Percentiles rank a stretch among this genome's conserved stretches.
phyloP scores from a whole-genome alignment of 768 basidiomycete genomes.

The Lentinula lateritia region DNA sequence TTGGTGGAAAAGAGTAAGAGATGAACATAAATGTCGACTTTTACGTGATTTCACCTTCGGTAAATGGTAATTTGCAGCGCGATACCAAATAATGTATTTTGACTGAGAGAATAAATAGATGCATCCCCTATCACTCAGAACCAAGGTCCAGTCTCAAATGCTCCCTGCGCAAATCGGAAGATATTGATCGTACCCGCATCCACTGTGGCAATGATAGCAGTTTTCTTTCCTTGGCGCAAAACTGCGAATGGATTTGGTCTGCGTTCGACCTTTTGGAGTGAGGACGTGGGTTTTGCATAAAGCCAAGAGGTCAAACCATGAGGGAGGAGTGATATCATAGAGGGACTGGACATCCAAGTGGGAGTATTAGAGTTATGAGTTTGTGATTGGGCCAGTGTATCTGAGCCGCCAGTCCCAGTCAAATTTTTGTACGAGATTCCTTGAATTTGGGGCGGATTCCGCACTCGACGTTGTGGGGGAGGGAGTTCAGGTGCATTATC shows the following conservation, averaged over 20 bases:
- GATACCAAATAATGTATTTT: too few species aligned
- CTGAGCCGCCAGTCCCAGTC: constrained; percentile 6
- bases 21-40: too few species aligned
- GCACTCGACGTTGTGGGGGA: constrained; percentile 46
- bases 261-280: constrained; percentile 17
- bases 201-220: constrained; percentile 79
- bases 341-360: background rate
- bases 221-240: constrained; percentile 81
- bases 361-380: background rate
- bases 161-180: constrained; percentile 81
- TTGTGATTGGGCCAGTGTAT: background rate
- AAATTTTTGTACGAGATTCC: constrained; percentile 6
- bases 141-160: constrained; percentile 73
- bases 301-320: background rate
- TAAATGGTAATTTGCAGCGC: too few species aligned
- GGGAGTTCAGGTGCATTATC: constrained; percentile 63
- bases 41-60: too few species aligned
- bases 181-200: constrained; percentile 86
- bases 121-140: background rate
- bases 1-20: too few species aligned
- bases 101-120: too few species aligned
- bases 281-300: background rate
- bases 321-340: background rate
- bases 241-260: constrained; percentile 71
- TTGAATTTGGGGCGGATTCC: constrained; percentile 19